Conservation (phyloP, 192 early-diverging fungal genomes). For the Coemansia sp. region DNA sequence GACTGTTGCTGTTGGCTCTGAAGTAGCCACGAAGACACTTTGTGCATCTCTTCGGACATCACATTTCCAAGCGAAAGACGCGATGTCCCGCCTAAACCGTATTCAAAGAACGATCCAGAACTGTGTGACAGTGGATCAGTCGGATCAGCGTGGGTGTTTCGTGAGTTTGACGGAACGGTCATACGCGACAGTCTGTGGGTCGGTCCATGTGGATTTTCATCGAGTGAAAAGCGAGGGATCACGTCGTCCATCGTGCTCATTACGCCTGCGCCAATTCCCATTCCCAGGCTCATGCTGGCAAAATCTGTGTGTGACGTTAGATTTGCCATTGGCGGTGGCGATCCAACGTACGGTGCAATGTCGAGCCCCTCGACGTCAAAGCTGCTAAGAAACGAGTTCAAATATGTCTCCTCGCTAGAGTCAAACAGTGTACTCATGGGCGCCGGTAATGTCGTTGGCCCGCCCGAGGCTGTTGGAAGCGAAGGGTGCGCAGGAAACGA, state of each 20-base stretch:
- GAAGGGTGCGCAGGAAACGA: background rate
- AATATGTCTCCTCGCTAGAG: conserved; percentile 46
- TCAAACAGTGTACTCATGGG: conserved; percentile 37
- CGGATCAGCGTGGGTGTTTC: background rate
- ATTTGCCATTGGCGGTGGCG: conserved; percentile 42
- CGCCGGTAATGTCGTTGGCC: background rate
- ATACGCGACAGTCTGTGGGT: conserved; percentile 15
- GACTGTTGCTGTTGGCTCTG: conserved; percentile 38
- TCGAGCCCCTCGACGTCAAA: conserved; percentile 49
- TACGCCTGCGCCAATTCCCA: conserved; percentile 52
- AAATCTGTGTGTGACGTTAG: conserved; percentile 39
- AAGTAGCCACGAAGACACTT: conserved; percentile 52
- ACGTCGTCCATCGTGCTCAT: conserved; percentile 51
- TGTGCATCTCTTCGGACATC: conserved; percentile 49
- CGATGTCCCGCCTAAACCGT: conserved; percentile 43
- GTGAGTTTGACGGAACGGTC: background rate
- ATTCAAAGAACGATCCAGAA: conserved; percentile 30
- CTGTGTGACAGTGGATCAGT: background rate
- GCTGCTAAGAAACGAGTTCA: conserved; percentile 52
- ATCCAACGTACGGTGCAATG: conserved; percentile 27
- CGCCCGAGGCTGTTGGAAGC: background rate
- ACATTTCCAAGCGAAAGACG: conserved; percentile 46
- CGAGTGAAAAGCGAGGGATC: conserved; percentile 52
- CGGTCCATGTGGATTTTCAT: conserved; percentile 18
- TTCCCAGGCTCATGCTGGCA: conserved; percentile 43